Conservation (phyloP, 768 basidiomycete species). For the Filobasidium floriforme region DNA sequence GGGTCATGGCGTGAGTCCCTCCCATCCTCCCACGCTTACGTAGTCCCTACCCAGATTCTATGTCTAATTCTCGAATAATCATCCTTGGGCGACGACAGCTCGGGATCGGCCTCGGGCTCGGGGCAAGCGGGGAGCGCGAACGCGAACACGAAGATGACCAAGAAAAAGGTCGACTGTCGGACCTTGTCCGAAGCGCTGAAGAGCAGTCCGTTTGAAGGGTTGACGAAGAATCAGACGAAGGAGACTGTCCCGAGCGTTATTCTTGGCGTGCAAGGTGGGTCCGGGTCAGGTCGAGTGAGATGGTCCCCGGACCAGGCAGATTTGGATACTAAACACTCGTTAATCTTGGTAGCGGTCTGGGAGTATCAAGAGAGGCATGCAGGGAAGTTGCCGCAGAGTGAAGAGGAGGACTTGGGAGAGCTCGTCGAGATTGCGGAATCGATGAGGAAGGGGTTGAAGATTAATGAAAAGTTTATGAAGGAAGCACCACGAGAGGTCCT, state of each 20-base stretch:
- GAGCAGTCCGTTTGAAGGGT: slow-evolving; percentile 58
- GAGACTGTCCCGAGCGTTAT: slow-evolving; percentile 69
- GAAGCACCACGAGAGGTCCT: slow-evolving; percentile 53
- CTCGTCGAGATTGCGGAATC: slow-evolving; percentile 60
- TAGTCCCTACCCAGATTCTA: no score
- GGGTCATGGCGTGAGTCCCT: slow-evolving; percentile 69
- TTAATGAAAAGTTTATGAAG: slow-evolving; percentile 50
- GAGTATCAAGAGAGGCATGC: slow-evolving; percentile 62
- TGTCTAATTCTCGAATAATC: no score
- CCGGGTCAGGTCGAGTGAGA: no score
- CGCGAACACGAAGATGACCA: slow-evolving; percentile 38
- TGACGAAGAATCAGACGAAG: slow-evolving; percentile 71
- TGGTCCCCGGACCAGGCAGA: no score
- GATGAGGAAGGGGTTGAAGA: slow-evolving; percentile 56
- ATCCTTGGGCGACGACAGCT: neutral
- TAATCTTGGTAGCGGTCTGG: slow-evolving; percentile 78
- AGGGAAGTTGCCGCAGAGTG: slow-evolving; percentile 55
- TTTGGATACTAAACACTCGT: no score
- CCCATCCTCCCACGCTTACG: no score
- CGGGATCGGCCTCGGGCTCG: neutral
- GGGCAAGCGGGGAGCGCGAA: slow-evolving; percentile 7
- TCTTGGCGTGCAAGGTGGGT: slow-evolving; percentile 64
- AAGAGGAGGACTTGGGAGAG: slow-evolving; percentile 50
- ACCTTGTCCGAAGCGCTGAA: slow-evolving; percentile 46
- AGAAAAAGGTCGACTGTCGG: slow-evolving; percentile 57